Conservation (phyloP, 164 flowering plant species). For the Warburgia ugandensis region DNA sequence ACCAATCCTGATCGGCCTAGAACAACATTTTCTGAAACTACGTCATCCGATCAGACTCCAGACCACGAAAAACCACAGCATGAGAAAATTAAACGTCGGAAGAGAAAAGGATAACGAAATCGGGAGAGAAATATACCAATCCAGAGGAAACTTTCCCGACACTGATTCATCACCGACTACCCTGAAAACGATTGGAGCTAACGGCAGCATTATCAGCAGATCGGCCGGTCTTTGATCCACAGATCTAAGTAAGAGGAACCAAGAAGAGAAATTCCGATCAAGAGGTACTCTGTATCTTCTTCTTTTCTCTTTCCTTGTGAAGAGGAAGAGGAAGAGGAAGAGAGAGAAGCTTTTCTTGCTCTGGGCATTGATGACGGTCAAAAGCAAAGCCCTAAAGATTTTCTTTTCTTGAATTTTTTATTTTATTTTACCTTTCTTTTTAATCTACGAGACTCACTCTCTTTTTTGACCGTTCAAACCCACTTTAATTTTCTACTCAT, state of each 20-base stretch:
- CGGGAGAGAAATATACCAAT: constrained; percentile 3
- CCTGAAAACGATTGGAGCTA: neutral
- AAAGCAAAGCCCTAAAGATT: constrained; percentile 2
- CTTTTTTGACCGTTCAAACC: constrained; percentile 19
- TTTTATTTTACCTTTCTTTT: no score
- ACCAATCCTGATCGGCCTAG: neutral
- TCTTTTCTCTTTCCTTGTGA: neutral
- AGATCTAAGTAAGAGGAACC: no score
- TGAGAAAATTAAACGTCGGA: neutral
- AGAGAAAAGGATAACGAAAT: neutral
- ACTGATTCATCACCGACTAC: no score
- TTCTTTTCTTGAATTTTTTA: no score
- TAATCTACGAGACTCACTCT: neutral
- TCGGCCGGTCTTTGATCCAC: no score
- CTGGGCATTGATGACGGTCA: constrained; percentile 11
- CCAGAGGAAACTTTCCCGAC: neutral
- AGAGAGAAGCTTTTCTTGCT: neutral
- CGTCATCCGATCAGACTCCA: no score
- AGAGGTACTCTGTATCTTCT: neutral
- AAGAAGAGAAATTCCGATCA: neutral
- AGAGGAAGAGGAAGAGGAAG: neutral
- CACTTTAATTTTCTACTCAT: neutral
- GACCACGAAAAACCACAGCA: neutral
- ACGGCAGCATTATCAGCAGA: neutral
- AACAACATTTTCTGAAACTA: neutral